Percentiles rank a stretch among this genome's conserved stretches.
These are phyloP conservation scores for Backusella circina DNA, from an alignment of 192 early-diverging fungal genomes.

Conservation along the genomic window DNA sequence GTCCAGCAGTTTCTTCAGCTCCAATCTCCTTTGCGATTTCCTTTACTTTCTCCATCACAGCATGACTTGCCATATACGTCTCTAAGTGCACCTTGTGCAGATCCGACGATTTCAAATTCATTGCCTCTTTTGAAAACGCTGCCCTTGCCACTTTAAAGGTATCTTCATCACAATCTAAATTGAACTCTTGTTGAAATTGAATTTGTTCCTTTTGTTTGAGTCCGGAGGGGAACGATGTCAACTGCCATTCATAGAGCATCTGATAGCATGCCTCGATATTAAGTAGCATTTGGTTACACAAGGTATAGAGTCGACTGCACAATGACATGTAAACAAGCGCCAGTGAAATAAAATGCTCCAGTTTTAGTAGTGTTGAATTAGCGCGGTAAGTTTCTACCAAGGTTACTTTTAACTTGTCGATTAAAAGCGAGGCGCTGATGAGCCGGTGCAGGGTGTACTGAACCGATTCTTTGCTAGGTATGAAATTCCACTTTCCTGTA, in stretches of 20 bases:
- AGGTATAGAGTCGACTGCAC: background rate
- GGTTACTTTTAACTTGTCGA: constrained; percentile 28
- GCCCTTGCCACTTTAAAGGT: constrained; percentile 4
- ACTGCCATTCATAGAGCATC: constrained; percentile 9
- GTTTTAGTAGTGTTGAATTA: constrained; percentile 10
- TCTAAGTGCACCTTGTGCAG: constrained; percentile 19
- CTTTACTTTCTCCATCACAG: background rate
- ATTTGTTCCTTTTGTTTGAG: constrained; percentile 5
- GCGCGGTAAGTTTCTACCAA: constrained; percentile 23
- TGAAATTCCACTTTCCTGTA: constrained; percentile 2
- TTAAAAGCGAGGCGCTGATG: constrained; percentile 14
- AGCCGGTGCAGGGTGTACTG: constrained; percentile 24
- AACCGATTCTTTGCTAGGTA: constrained; percentile 17
- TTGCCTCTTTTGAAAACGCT: background rate
- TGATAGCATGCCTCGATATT: constrained; percentile 20
- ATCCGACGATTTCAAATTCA: background rate
- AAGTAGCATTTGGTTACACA: background rate
- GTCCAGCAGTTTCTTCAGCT: background rate
- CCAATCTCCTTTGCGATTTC: background rate
- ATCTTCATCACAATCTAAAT: background rate
- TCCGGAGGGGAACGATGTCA: constrained; percentile 5
- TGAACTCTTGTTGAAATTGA: background rate
- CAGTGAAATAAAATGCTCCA: constrained; percentile 26
- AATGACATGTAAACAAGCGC: constrained; percentile 16
- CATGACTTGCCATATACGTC: background rate